Base-by-base conservation (phyloP, 345 rosid genomes). In the Euphorbia lathyris region DNA sequence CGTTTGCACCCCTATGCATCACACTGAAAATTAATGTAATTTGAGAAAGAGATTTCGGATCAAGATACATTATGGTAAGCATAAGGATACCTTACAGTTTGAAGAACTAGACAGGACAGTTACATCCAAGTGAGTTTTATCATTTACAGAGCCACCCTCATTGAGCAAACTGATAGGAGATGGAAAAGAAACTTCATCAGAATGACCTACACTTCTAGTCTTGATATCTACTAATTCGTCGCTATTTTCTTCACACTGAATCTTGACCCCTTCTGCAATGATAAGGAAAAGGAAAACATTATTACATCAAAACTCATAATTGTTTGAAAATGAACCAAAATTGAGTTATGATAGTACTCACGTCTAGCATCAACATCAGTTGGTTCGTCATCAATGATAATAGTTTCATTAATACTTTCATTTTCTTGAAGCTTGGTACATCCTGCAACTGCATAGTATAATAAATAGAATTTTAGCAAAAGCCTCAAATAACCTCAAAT, bases 321-420 rank as follows among this genome's bases (percentile, higher is more conserved):
- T 20, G 27, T n/a, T 17, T 34, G 0, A 17, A 7, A 17, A 36
- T 23, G 27, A 25, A 62, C 0, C 23, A 20, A 14, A 63, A 20
- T 20, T 53, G 3, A 34, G 50, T 23, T 12, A 23, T 16, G 48
- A 32, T 47, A 56, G 7, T 50, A 51, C 59, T 42, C 65, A 78
- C 75, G 67, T 58, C 57, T 76, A 27, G 22, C 34, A 48, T 77
- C 68, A 76, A 80, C 64, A 58, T 74, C 75, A 29, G 71, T 63
- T 30, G 67, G 53, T 48, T 27, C 67, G 48, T 74, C 62, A 17
- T 67, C 77, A 26, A 67, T 27, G 53, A 51, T 7, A 60, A 67
- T 51, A 38, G 68, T 61, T 20, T 61, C 65, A 36, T 8, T 69
- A 38, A 71, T 63, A 66, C 51, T 63, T 58, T 47, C 67, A 26